Conservation (phyloP, 331 rosid species). For the Malus hybrid region DNA sequence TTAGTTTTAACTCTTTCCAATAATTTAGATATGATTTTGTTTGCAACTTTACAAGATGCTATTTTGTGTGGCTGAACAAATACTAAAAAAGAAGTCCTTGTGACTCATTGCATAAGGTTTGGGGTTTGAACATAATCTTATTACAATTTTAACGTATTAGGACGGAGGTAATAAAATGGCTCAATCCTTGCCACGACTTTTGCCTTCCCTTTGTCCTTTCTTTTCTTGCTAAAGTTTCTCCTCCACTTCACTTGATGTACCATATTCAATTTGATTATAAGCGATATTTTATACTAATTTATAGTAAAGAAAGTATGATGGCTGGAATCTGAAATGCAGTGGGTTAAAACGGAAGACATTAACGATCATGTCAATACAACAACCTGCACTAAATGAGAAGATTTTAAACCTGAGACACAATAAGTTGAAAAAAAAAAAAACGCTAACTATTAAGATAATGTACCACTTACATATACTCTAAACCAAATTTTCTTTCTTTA, state of each 20-base stretch:
- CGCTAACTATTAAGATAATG: no score
- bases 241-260: neutral
- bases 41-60: neutral
- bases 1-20: neutral
- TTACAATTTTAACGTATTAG: neutral
- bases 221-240: no score
- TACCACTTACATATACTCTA: neutral
- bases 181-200: neutral
- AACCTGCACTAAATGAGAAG: neutral
- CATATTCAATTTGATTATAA: no score
- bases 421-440: no score
- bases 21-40: neutral
- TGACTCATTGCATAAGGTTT: no score
- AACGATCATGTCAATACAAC: neutral
- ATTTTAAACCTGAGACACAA: neutral
- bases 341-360: neutral
- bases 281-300: no score
- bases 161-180: neutral
- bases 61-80: no score
- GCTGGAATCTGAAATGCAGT: accelerated
- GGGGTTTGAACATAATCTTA: neutral
- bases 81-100: no score
- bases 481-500: neutral
- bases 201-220: neutral
- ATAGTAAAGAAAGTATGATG: accelerated